phyloP scores from a whole-genome alignment of 2,329 filamentous ascomycete genomes.

The Ceratocystis alfenasii region DNA sequence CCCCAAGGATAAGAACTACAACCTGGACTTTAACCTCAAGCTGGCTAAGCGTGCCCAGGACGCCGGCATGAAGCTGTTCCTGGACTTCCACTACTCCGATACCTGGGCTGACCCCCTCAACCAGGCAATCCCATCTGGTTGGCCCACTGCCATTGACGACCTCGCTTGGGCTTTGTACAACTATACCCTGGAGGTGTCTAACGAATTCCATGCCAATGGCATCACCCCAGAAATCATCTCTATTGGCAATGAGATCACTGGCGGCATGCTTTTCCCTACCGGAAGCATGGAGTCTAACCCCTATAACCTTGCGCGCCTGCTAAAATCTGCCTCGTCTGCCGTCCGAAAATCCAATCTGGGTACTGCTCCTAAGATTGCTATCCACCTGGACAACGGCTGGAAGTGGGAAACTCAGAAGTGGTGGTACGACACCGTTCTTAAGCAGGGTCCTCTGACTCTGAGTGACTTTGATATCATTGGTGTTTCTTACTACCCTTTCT shows the following conservation, averaged over 20 bases:
- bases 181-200: conserved; percentile 52
- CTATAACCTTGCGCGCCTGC: conserved; percentile 49
- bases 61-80: conserved; percentile 47
- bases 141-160: conserved; percentile 47
- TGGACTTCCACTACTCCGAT: conserved; percentile 57
- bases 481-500: conserved; percentile 64
- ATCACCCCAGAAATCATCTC: conserved; percentile 51
- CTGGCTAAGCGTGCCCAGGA: conserved; percentile 54
- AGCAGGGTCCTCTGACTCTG: conserved; percentile 36
- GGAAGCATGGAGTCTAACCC: conserved; percentile 41
- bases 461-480: conserved; percentile 60
- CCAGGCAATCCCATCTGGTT: conserved; percentile 51
- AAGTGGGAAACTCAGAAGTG: conserved; percentile 53
- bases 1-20: conserved; percentile 50
- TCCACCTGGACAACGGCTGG: conserved; percentile 68
- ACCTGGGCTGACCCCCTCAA: conserved; percentile 58
- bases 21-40: conserved; percentile 56
- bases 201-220: conserved; percentile 45
- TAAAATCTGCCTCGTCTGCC: conserved; percentile 52
- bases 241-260: conserved; percentile 62
- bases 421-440: conserved; percentile 50
- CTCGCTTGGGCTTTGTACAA: conserved; percentile 53
- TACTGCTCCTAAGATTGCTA: conserved; percentile 55
- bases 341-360: conserved; percentile 50
- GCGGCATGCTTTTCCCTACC: conserved; percentile 54